Conservation (phyloP, 140 eudicot species). For the Cichorium intybus region DNA sequence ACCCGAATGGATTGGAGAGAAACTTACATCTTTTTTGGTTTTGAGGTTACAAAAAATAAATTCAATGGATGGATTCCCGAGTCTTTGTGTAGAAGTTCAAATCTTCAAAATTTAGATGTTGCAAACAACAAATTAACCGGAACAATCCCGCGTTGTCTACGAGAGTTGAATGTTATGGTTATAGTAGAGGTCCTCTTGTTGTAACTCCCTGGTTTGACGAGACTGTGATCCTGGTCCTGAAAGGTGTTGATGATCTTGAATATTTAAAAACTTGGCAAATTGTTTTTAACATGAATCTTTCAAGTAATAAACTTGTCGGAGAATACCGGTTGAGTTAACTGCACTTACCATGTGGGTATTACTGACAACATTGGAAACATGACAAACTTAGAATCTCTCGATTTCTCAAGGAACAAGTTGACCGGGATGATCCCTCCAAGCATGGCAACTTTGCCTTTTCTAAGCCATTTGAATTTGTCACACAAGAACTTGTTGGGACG, state of each 20-base stretch:
- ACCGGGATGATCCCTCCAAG: no score
- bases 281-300: constrained; percentile 24
- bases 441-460: no score
- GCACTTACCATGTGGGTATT: constrained; percentile 9
- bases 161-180: constrained; percentile 18
- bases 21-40: neutral
- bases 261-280: neutral
- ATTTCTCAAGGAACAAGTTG: no score
- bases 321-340: constrained; percentile 23
- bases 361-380: no score
- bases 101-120: constrained; percentile 15
- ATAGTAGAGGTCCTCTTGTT: neutral
- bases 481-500: no score
- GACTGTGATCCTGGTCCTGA: neutral
- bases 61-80: constrained; percentile 4
- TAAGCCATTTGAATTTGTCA: no score
- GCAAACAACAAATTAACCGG: constrained; percentile 5
- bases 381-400: no score
- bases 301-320: constrained; percentile 29
- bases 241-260: constrained; percentile 3
- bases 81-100: neutral
- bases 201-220: no score
- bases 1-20: constrained; percentile 20
- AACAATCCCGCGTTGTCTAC: constrained; percentile 13
- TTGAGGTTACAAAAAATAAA: constrained; percentile 1